Evolutionary conservation across 345 rosid species (phyloP), one percentile per base, ranked within the genome.

Genomic region (Kernera saxatilis): DNA sequence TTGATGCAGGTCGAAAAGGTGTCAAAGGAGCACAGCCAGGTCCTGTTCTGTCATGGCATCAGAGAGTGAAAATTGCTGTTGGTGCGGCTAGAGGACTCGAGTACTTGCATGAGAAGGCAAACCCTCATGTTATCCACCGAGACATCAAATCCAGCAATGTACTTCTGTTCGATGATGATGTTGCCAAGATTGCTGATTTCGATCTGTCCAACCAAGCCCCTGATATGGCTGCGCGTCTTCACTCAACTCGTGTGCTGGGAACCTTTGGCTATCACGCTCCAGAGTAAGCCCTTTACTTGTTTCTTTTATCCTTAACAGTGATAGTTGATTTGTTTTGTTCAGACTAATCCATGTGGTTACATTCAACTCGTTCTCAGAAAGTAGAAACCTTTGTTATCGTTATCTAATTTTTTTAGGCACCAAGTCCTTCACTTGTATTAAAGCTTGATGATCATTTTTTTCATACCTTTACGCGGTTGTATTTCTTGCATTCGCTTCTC

Each of bases 231-330:
- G 97, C 97, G 1, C 96, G 97, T 41, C 95, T 94, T 46, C 95
- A 91, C 76, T 91, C 99, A 8, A 93, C 96, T 30, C 95, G 97
- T 81, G 97, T 94, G 53, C 83, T 91, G 33, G 97, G 99, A 71
- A 94, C 91, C 74, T 94, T 94, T 60, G 97, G 96, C 55, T 94
- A 89, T 77, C 99, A 94, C 78, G 99, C 97, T 63, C 99, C 99
- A 32, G 99, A 94, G 99, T 94, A 85, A 84, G 90, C 52, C 33
- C 54, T 77, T 27, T 55, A 21, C 46, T 5, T 74, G 26, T 36
- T 32, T 65, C 36, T 10, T 15, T 64, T 40, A 40, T 39, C 29
- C 29, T 21, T 13, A 55, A 72, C 58, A 44, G 19, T 67, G 19
- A 18, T 32, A 14, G 6, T 14, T 54, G 14, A 35, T 36, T 48